Evolutionary conservation across 192 early-diverging fungal species (phyloP).

Genomic region (Umbelopsis ramanniana): DNA sequence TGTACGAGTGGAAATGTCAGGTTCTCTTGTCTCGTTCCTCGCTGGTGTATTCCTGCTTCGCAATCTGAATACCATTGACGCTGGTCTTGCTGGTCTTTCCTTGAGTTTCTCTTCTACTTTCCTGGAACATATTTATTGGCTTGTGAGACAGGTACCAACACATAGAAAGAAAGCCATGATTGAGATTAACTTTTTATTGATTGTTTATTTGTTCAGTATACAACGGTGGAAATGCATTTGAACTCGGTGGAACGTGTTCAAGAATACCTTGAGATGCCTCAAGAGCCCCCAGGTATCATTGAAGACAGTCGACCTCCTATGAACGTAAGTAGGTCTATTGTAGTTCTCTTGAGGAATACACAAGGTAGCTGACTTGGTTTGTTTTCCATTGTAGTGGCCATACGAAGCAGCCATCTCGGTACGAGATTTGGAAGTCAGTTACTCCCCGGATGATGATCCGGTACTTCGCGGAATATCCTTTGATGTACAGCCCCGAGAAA

Average conservation of each 20-base stretch:
- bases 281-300: conserved; percentile 72
- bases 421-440: conserved; percentile 64
- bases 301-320: conserved; percentile 50
- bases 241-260: conserved; percentile 84
- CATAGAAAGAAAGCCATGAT: not conserved
- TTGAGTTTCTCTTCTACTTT: conserved; percentile 85
- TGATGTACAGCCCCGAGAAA: conserved; percentile 67
- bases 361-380: conserved; percentile 49
- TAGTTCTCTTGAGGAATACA: conserved; percentile 2
- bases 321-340: conserved; percentile 22
- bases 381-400: conserved; percentile 58
- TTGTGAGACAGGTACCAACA: conserved; percentile 19
- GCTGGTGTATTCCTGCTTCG: conserved; percentile 67
- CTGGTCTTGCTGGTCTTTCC: conserved; percentile 80
- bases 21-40: conserved; percentile 71
- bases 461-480: conserved; percentile 47
- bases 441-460: conserved; percentile 55
- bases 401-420: conserved; percentile 61
- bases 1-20: conserved; percentile 53
- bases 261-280: conserved; percentile 81
- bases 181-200: no score
- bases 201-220: conserved; percentile 53
- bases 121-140: conserved; percentile 62
- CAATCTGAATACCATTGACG: conserved; percentile 56
- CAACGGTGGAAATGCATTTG: conserved; percentile 83